phyloP scores from a whole-genome alignment of 75 land plant genomes.

The Selaginella tamariscina region DNA sequence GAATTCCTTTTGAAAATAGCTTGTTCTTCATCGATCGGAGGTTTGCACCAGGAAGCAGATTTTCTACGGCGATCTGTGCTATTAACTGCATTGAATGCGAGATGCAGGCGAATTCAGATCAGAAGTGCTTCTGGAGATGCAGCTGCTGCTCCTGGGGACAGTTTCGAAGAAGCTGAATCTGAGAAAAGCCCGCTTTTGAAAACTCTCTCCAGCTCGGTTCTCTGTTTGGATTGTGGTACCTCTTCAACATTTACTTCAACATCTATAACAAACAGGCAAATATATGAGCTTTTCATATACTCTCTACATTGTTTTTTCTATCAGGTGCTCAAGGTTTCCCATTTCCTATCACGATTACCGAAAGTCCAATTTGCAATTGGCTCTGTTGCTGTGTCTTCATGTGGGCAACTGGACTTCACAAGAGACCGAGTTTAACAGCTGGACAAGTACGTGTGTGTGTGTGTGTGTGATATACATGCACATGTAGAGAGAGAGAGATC shows the following conservation, averaged over 20 bases:
- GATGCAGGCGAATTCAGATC: no score
- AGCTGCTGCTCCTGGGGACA: not conserved
- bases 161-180: not conserved
- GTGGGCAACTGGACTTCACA: constrained; percentile 62
- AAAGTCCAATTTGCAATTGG: constrained; percentile 49
- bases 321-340: constrained; percentile 76
- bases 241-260: constrained; percentile 93
- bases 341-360: constrained; percentile 60
- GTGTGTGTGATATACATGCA: no score
- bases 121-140: not conserved
- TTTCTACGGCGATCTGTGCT: no score
- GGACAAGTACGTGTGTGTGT: constrained; percentile 35
- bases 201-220: constrained; percentile 47
- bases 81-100: no score
- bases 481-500: no score
- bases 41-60: not conserved
- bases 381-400: constrained; percentile 28
- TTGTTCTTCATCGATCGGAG: not conserved
- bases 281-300: not conserved
- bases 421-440: constrained; percentile 39
- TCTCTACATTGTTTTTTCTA: not conserved
- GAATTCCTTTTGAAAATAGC: not conserved
- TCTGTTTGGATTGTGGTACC: constrained; percentile 75
- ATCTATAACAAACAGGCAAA: constrained; percentile 87
- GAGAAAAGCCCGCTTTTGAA: constrained; percentile 9